Percentiles rank a stretch among this genome's conserved stretches.
Conservation (phyloP, 1,284 basidiomycete species). For the Vanrija sp. region DNA sequence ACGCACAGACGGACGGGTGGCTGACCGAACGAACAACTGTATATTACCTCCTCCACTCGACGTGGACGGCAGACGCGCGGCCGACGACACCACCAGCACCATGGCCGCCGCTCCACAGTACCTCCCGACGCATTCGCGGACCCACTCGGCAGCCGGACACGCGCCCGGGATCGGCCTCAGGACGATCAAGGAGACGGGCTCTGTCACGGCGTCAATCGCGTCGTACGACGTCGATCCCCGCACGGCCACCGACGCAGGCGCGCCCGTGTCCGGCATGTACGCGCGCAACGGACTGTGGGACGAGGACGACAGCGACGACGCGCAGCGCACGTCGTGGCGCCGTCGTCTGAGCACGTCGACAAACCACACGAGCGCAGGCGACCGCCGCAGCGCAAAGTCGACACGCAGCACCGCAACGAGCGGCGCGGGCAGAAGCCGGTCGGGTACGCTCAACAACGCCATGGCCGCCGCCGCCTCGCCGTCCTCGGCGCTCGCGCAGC, state of each 20-base stretch:
- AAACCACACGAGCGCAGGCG: not conserved
- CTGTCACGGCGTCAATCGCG: not conserved
- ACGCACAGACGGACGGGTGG: no score
- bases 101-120: not conserved
- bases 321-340: slow-evolving; percentile 2
- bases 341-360: slow-evolving; percentile 5
- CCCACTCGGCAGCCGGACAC: not conserved
- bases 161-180: not conserved
- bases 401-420: slow-evolving; percentile 3
- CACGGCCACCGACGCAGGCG: slow-evolving; percentile 18
- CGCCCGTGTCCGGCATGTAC: slow-evolving; percentile 36
- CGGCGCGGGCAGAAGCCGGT: slow-evolving; percentile 1
- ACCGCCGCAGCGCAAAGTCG: slow-evolving; percentile 11
- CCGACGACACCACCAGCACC: not conserved
- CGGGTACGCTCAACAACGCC: slow-evolving; percentile 2
- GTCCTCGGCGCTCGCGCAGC: not conserved
- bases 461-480: not conserved
- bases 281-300: slow-evolving; percentile 41
- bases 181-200: not conserved
- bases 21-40: no score
- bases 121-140: not conserved
- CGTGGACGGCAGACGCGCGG: no score
- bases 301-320: slow-evolving; percentile 19
- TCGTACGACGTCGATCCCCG: not conserved
- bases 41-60: no score